Evolutionary conservation across 2,329 filamentous ascomycete species (phyloP), one percentile per base, ranked within the genome.

Genomic region (Scytalidium sp.): DNA sequence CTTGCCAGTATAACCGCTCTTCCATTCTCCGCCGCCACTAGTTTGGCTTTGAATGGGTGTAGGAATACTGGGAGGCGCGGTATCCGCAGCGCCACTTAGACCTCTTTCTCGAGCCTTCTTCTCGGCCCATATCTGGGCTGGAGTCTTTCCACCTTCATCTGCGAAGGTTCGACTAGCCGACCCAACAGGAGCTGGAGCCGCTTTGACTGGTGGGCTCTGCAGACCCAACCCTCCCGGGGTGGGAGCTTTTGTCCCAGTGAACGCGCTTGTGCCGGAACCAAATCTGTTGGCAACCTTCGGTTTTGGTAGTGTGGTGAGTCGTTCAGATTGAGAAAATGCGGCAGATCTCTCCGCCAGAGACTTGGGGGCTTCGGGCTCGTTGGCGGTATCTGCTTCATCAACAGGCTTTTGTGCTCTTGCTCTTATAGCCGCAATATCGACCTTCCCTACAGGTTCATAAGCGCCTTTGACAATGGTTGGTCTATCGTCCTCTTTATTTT

Each of bases 41-140:
- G 79, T 76, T 67, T 96, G 90, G 45, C 78, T 75, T 45, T 75
- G 67, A 25, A 90, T 72, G 1, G 84, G 79, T 39, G 81, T 70
- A n/a, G 79, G 63, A 2, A 69, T 61, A 6, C 70, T 56, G 20
- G 74, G 65, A 41, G 79, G 64, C 19, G 74, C 67, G 45, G 75
- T 68, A 22, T 74, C 71, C 45, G 78, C 72, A 45, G 66, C 73
- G 39, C 73, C 74, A 42, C 80, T 85, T 20, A 68, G 58, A 19
- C 80, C 83, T 50, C 85, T 79, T 67, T 94, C 84, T 53, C 84
- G 85, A 32, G 89, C 93, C 75, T 97, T 97, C 75, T 92, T 96
- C 75, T 99, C 94, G 0, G 93, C 93, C 94, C 94, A 99, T 29
- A 96, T 73, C 69, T 99, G 94, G 23, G 94, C 92, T 6, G 94